Evolutionary conservation across 345 rosid genomes (phyloP).

Genomic region (Hevea brasiliensis): DNA sequence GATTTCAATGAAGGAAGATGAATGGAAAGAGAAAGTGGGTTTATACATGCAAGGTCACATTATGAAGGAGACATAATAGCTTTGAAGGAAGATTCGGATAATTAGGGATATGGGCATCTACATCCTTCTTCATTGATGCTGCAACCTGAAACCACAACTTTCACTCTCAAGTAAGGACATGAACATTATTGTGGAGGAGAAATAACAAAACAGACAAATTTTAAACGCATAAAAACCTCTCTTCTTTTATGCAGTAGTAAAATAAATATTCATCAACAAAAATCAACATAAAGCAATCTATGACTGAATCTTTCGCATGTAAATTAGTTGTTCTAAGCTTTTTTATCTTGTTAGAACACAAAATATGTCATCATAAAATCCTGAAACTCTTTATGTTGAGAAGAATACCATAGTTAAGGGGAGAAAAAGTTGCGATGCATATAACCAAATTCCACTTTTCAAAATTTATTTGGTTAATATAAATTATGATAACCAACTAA

Average conservation of each 20-base stretch:
- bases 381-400: neutral
- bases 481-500: neutral
- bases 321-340: neutral
- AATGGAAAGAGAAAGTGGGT: neutral
- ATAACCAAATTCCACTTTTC: neutral
- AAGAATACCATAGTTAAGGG: neutral
- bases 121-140: constrained; percentile 83
- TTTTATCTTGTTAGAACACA: neutral
- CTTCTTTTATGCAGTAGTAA: neutral
- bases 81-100: constrained; percentile 90
- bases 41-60: constrained; percentile 77
- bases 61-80: constrained; percentile 80
- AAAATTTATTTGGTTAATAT: neutral
- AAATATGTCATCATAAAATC: neutral
- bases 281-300: neutral
- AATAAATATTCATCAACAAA: neutral
- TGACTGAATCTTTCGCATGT: neutral
- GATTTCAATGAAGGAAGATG: neutral
- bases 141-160: constrained; percentile 62
- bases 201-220: neutral
- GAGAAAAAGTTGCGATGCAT: neutral
- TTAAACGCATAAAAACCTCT: neutral
- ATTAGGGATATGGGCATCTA: constrained; percentile 73
- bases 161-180: constrained; percentile 14
- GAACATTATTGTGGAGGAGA: neutral